Base-by-base conservation (phyloP, 768 basidiomycete species). In the Baorangia bicolor region DNA sequence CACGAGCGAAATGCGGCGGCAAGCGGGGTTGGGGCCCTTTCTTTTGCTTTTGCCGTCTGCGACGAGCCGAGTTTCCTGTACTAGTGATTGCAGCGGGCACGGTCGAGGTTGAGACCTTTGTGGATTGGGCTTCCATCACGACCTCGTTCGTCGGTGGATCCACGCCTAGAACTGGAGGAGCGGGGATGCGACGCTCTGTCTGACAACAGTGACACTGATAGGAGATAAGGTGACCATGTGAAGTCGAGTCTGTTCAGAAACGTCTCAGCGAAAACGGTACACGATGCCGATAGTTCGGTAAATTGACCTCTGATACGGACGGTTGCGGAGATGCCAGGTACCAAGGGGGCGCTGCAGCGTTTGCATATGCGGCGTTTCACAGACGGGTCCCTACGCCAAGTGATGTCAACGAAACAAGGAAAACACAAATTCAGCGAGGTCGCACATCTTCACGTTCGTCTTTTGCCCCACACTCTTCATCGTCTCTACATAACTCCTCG, bases 281-380 rank as follows among this genome's bases (percentile, higher is more conserved):
- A 25, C 13, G 28, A 27, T 4, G 28, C 21, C 1, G 14, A 14
- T 2, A 1, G 35, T 51, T 7, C 20, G 25, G 1, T 20, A 23
- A 23, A 57, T 84, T 28, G 53, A 89, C 92, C 70, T 72, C 84
- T 84, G 9, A 89, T 71, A 3, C 91, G 83, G 23, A 90, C 79
- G 1, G 75, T 77, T 0, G 83, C 81, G 1, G 88, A 86, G 1
- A 80, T 59, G 13, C 92, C 92, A 0, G 90, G 86, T 1, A 92
- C 61, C 5, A 94, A 75, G 9, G 86, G 77, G 0, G 75, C 67
- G 53, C 81, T 77, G 64, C 92, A 95, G 2, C 76, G 75, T 66
- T 81, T 84, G 73, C 92, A 95, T 8, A 93, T 63, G 2, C 86
- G 83, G 12, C 92, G 85, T 68, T 94, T 95, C n/a, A 94, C 78